A percentile compares a stretch with the other conserved stretches of the same genome.
phyloP scores from a whole-genome alignment of 352 stramenopile genomes.

The Phytophthora niederhauseri region DNA sequence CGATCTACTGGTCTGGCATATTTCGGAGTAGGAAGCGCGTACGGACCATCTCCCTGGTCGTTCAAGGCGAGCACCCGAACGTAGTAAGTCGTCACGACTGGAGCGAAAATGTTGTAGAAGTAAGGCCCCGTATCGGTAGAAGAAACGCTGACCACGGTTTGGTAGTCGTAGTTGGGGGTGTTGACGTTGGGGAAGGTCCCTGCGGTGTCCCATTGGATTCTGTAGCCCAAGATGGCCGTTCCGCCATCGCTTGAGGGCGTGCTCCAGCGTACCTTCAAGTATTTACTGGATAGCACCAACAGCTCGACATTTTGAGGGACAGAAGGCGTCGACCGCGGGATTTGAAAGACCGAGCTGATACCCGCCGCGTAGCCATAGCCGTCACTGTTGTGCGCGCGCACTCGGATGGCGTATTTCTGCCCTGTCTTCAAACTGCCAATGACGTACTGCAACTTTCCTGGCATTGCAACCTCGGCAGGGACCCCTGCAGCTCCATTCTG shows the following conservation, averaged over 20 bases:
- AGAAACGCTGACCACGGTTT: slow-evolving; percentile 23
- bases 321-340: slow-evolving; percentile 50
- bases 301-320: slow-evolving; percentile 49
- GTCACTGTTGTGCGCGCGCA: slow-evolving; percentile 68
- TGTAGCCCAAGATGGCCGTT: slow-evolving; percentile 44
- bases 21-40: slow-evolving; percentile 47
- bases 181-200: not conserved
- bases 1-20: slow-evolving; percentile 67
- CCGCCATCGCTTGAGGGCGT: slow-evolving; percentile 71
- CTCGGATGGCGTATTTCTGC: slow-evolving; percentile 63
- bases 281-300: slow-evolving; percentile 61
- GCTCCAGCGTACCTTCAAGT: slow-evolving; percentile 85
- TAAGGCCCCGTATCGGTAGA: slow-evolving; percentile 58
- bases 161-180: not conserved
- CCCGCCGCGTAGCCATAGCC: slow-evolving; percentile 60
- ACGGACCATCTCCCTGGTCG: slow-evolving; percentile 77
- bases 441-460: slow-evolving; percentile 36
- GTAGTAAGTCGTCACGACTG: slow-evolving; percentile 72
- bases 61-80: slow-evolving; percentile 94
- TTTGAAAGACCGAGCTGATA: slow-evolving; percentile 59
- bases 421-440: slow-evolving; percentile 60
- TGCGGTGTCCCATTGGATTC: slow-evolving; percentile 93
- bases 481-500: slow-evolving; percentile 41
- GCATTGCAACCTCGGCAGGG: slow-evolving; percentile 40
- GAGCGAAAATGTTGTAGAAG: slow-evolving; percentile 93